These are phyloP conservation scores for Conoideocrella luteorostrata DNA, from an alignment of 2,329 filamentous ascomycete species.

Conservation along the genomic window DNA sequence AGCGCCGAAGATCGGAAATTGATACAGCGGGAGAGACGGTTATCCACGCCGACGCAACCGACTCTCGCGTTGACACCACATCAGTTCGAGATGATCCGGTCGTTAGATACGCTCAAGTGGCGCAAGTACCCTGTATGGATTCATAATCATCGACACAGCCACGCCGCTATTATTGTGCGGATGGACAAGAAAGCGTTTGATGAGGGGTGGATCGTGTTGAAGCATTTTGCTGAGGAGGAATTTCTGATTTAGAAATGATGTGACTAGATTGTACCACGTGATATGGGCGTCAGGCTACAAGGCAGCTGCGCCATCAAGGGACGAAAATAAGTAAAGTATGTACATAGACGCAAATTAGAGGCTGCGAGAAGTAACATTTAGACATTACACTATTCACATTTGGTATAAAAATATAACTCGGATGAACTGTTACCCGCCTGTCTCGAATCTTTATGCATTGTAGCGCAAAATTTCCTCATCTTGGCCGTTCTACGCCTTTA, in stretches of 20 bases:
- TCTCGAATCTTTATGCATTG: too few relatives aligned
- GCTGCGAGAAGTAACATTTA: neutral
- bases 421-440: too few relatives aligned
- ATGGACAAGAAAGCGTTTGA: slow-evolving; percentile 59
- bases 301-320: neutral
- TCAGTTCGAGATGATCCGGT: slow-evolving; percentile 81
- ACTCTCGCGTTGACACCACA: slow-evolving; percentile 70
- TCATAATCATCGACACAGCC: slow-evolving; percentile 69
- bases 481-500: too few relatives aligned
- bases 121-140: slow-evolving; percentile 67
- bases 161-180: slow-evolving; percentile 85
- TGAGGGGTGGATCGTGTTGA: slow-evolving; percentile 72
- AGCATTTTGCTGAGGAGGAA: slow-evolving; percentile 72
- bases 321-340: neutral
- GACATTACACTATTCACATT: too few relatives aligned
- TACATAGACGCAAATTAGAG: neutral
- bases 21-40: slow-evolving; percentile 34
- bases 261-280: neutral
- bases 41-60: slow-evolving; percentile 46
- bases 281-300: neutral
- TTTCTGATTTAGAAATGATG: slow-evolving; percentile 44
- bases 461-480: too few relatives aligned
- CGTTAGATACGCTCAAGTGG: slow-evolving; percentile 61
- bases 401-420: too few relatives aligned
- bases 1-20: slow-evolving; percentile 33